phyloP scores from a whole-genome alignment of 73 alveolate genomes.

The Tetrahymena elliotti region DNA sequence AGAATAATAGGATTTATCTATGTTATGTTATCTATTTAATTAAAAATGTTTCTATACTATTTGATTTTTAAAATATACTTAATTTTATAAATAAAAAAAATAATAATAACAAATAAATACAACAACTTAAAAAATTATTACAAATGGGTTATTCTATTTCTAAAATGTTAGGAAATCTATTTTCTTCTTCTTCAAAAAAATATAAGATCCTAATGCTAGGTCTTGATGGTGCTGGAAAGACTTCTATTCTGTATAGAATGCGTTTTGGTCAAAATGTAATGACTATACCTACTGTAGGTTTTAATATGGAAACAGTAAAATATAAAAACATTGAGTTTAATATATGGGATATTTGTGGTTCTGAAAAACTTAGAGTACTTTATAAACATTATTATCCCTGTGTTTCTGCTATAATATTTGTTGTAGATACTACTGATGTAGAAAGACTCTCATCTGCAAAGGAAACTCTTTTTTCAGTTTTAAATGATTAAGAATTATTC shows the following conservation, averaged over 20 bases:
- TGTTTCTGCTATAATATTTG: conserved; percentile 69
- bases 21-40: too few relatives aligned
- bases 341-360: conserved; percentile 93
- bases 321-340: conserved; percentile 58
- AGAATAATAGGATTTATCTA: background rate
- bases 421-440: conserved; percentile 64
- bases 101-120: background rate
- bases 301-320: conserved; percentile 76
- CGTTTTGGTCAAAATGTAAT: conserved; percentile 58
- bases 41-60: too few relatives aligned
- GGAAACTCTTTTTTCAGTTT: conserved; percentile 50
- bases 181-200: background rate
- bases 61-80: background rate
- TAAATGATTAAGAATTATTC: conserved; percentile 33
- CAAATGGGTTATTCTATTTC: background rate
- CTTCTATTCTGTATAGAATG: conserved; percentile 73
- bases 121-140: too few relatives aligned
- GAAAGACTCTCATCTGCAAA: conserved; percentile 50
- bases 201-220: conserved; percentile 58
- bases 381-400: conserved; percentile 85
- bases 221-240: conserved; percentile 94
- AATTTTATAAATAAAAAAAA: background rate
- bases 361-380: conserved; percentile 61
- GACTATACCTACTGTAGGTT: conserved; percentile 90
- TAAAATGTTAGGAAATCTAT: background rate